These are phyloP conservation scores for Wickerhamiella alocasiicola DNA, from an alignment of 805 yeast genomes.

Conservation along the genomic window DNA sequence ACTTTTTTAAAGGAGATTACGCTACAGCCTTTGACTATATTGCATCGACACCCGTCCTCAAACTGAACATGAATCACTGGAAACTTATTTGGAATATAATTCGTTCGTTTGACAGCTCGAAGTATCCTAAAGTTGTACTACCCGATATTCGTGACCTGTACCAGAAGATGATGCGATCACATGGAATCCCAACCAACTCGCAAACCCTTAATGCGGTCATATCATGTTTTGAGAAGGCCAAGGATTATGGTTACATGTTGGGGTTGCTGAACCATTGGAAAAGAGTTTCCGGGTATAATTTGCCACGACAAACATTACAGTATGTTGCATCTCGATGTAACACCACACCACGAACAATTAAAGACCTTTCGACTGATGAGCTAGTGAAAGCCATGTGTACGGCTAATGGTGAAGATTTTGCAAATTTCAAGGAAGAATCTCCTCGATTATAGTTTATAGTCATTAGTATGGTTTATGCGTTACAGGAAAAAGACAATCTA, in stretches of 20 bases:
- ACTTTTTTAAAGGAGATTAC: not conserved
- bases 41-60: not conserved
- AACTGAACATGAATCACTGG: slow-evolving; percentile 1
- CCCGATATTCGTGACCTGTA: not conserved
- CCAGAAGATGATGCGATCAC: not conserved
- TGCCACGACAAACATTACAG: not conserved
- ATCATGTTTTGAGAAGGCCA: not conserved
- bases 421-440: too few relatives aligned
- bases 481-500: too few relatives aligned
- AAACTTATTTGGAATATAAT: not conserved
- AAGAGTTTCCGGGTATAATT: not conserved
- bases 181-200: not conserved
- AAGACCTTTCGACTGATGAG: not conserved
- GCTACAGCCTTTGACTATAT: not conserved
- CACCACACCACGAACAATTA: not conserved
- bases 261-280: slow-evolving; percentile 1
- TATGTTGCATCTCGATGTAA: not conserved
- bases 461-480: too few relatives aligned
- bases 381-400: not conserved
- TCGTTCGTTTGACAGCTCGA: not conserved
- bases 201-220: not conserved
- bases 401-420: not conserved
- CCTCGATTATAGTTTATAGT: too few relatives aligned
- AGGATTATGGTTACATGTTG: not conserved
- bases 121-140: not conserved